Evolutionary conservation across 2,329 filamentous ascomycete genomes (phyloP).

Genomic region (Stagonosporopsis vannaccii): DNA sequence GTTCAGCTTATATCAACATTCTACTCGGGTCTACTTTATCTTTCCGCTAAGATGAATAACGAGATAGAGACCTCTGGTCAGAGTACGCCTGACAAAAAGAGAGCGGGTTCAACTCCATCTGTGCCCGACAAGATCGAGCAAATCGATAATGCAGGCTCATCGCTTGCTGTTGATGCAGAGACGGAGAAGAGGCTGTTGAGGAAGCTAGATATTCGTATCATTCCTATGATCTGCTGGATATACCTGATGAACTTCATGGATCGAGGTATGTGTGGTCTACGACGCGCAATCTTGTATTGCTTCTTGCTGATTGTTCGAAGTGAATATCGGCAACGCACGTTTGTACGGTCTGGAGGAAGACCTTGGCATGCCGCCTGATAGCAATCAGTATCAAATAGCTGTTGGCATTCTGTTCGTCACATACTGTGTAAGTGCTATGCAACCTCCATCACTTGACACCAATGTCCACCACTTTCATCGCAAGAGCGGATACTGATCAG

Average conservation of each 20-base stretch:
- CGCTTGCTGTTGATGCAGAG: slow-evolving; percentile 49
- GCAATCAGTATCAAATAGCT: slow-evolving; percentile 33
- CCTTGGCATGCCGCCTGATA: slow-evolving; percentile 21
- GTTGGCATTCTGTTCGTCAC: slow-evolving; percentile 36
- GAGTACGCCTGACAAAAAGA: slow-evolving; percentile 17
- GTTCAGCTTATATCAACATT: background rate
- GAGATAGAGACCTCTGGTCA: slow-evolving; percentile 3
- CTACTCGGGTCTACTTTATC: no score
- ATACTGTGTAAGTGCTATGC: slow-evolving; percentile 29
- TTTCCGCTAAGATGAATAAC: background rate
- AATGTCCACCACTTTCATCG: background rate
- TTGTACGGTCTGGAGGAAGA: slow-evolving; percentile 28
- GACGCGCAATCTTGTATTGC: no score
- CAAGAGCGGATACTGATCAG: slow-evolving; percentile 37
- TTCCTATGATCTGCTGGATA: slow-evolving; percentile 63
- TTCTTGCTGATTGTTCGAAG: slow-evolving; percentile 1
- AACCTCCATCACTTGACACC: background rate
- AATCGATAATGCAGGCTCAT: slow-evolving; percentile 16
- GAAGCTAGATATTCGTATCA: slow-evolving; percentile 59
- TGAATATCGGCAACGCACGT: slow-evolving; percentile 53
- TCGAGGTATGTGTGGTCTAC: slow-evolving; percentile 47
- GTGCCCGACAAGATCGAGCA: slow-evolving; percentile 24
- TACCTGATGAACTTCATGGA: slow-evolving; percentile 59
- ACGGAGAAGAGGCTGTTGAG: slow-evolving; percentile 57
- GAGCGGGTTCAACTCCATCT: slow-evolving; percentile 16